Conservation (phyloP, 208 protist species). For the Kentomonas sorsogonicus region DNA sequence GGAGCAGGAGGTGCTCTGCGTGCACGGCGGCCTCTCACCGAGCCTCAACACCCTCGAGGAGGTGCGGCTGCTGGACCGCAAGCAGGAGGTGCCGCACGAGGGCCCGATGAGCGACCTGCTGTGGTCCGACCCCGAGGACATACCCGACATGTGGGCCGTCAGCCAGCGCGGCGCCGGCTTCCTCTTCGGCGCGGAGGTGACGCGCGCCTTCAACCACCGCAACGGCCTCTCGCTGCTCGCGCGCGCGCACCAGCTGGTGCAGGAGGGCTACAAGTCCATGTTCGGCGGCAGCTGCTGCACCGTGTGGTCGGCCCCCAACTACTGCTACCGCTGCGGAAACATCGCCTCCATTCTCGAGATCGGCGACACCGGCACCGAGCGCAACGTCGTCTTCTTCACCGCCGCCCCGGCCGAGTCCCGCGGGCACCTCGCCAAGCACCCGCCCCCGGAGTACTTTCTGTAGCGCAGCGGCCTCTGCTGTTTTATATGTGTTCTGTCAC, state of each 20-base stretch:
- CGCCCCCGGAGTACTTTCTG: conserved; percentile 86
- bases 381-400: conserved; percentile 74
- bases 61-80: conserved; percentile 94
- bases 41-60: conserved; percentile 95
- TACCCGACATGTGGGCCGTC: conserved; percentile 95
- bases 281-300: conserved; percentile 94
- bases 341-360: conserved; percentile 97
- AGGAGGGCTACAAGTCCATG: conserved; percentile 94
- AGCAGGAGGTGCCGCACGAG: conserved; percentile 97
- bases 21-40: conserved; percentile 99
- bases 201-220: conserved; percentile 90
- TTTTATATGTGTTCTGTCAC: background rate
- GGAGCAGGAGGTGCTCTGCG: conserved; percentile 97
- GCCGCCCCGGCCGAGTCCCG: conserved; percentile 68
- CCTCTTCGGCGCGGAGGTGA: conserved; percentile 98
- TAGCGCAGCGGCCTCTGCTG: conserved; percentile 12
- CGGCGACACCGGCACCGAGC: conserved; percentile 91
- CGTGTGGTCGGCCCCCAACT: conserved; percentile 96
- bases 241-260: conserved; percentile 95
- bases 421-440: conserved; percentile 82
- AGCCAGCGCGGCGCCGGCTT: conserved; percentile 98
- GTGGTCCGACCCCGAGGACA: conserved; percentile 96
- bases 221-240: conserved; percentile 94
- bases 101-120: conserved; percentile 98
- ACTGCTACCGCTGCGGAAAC: conserved; percentile 97